phyloP scores from a whole-genome alignment of 164 flowering plant genomes.

The Malania oleifera region DNA sequence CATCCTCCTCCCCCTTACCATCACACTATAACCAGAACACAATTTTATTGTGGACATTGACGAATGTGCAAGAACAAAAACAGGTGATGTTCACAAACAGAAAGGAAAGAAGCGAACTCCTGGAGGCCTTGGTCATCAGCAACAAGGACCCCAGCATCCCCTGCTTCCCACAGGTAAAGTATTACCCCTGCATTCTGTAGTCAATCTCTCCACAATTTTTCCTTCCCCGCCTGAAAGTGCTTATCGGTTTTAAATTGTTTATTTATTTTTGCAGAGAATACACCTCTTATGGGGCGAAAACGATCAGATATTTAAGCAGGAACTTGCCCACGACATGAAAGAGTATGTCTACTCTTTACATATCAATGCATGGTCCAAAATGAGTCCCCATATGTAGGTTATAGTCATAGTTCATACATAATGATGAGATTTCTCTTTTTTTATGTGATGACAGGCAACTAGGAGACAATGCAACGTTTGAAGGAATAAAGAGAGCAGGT shows the following conservation, averaged over 20 bases:
- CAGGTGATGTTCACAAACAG: conserved; percentile 94
- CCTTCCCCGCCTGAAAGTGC: no score
- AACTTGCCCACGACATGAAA: conserved; percentile 75
- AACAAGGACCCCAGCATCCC: conserved; percentile 57
- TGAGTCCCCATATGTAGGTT: no score
- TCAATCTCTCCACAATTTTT: not conserved
- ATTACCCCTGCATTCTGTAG: no score
- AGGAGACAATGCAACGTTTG: conserved; percentile 58
- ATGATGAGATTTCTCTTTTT: no score
- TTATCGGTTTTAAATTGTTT: no score
- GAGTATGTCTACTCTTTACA: conserved; percentile 36
- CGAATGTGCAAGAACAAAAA: not conserved
- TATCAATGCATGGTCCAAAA: no score
- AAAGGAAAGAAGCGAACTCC: conserved; percentile 76
- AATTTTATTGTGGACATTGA: not conserved
- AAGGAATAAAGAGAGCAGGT: conserved; percentile 75
- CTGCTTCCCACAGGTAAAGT: conserved; percentile 71
- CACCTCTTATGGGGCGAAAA: conserved; percentile 91
- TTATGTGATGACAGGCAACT: conserved; percentile 88
- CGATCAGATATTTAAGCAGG: conserved; percentile 71
- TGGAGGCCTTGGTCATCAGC: conserved; percentile 61
- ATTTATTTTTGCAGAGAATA: no score
- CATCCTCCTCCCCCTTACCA: no score
- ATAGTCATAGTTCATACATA: no score
- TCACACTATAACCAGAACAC: no score